phyloP scores from a whole-genome alignment of 495 filamentous ascomycete species.

The Stereocaulon alpinum region DNA sequence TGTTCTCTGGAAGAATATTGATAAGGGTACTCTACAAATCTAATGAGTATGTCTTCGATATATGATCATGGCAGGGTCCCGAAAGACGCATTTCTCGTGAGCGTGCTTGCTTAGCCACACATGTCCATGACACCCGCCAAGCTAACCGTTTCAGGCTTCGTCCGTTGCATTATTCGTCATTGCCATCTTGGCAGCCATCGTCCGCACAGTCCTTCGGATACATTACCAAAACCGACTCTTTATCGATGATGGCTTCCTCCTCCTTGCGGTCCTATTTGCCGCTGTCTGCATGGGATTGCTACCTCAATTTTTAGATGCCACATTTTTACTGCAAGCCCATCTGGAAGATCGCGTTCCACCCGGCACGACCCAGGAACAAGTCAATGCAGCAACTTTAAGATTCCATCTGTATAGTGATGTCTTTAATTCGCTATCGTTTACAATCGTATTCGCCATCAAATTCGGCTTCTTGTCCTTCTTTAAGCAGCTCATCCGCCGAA shows the following conservation, averaged over 20 bases:
- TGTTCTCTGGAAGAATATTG: too few relatives aligned
- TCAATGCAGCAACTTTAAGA: not conserved
- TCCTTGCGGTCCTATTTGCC: not conserved
- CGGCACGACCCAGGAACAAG: not conserved
- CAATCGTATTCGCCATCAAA: slow-evolving; percentile 14
- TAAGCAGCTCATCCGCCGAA: slow-evolving; percentile 8
- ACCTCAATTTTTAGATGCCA: not conserved
- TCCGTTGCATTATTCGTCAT: not conserved
- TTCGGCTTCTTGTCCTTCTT: slow-evolving; percentile 15
- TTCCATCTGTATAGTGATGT: not conserved
- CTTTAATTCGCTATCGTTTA: slow-evolving; percentile 2
- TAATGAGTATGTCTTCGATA: too few relatives aligned
- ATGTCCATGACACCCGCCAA: too few relatives aligned
- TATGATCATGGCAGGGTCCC: too few relatives aligned
- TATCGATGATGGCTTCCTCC: not conserved
- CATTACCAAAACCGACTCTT: not conserved
- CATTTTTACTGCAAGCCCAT: not conserved
- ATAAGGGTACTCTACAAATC: too few relatives aligned
- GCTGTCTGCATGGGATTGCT: not conserved
- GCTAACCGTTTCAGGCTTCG: not conserved
- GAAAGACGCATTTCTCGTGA: too few relatives aligned
- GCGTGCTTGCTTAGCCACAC: too few relatives aligned
- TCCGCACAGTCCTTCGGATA: not conserved
- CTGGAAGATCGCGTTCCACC: not conserved
- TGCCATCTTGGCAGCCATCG: not conserved